Conservation (phyloP, 2,329 filamentous ascomycete genomes). For the Penicillium sclerotiorum region DNA sequence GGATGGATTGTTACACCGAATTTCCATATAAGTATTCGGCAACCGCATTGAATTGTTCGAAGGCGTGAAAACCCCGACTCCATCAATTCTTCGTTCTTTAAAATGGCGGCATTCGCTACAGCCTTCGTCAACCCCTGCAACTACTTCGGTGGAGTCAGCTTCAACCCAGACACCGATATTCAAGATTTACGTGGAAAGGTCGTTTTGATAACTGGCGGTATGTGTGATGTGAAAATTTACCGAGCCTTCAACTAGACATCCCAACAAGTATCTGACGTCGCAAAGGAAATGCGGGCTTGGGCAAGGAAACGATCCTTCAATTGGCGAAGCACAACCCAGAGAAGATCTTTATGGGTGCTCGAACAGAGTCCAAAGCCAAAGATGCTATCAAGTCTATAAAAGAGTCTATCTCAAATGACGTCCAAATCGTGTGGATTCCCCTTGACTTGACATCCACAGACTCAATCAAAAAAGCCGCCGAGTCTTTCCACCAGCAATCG, state of each 20-base stretch:
- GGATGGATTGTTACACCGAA: slow-evolving; percentile 1
- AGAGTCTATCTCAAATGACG: slow-evolving; percentile 13
- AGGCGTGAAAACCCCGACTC: neutral
- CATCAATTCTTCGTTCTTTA: neutral
- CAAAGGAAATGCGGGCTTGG: slow-evolving; percentile 51
- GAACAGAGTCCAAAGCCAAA: slow-evolving; percentile 26
- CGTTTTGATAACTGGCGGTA: slow-evolving; percentile 41
- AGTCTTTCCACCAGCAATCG: slow-evolving; percentile 28
- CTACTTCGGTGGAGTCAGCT: slow-evolving; percentile 26
- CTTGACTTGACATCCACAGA: slow-evolving; percentile 50
- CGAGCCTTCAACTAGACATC: slow-evolving; percentile 29
- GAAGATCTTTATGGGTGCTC: slow-evolving; percentile 43
- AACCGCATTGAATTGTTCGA: neutral
- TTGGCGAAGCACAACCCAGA: slow-evolving; percentile 46
- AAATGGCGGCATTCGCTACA: slow-evolving; percentile 19
- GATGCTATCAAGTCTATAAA: slow-evolving; percentile 25
- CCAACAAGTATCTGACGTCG: neutral
- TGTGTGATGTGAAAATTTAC: neutral
- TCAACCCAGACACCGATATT: slow-evolving; percentile 37
- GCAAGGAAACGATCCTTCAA: slow-evolving; percentile 45
- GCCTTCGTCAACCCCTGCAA: slow-evolving; percentile 20
- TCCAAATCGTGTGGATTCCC: slow-evolving; percentile 25
- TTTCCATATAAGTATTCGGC: neutral
- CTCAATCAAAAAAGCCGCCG: slow-evolving; percentile 44
- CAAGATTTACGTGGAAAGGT: slow-evolving; percentile 36